These are phyloP conservation scores for Tylopilus sp. DNA, from an alignment of 1,284 basidiomycete genomes.

Conservation along the genomic window DNA sequence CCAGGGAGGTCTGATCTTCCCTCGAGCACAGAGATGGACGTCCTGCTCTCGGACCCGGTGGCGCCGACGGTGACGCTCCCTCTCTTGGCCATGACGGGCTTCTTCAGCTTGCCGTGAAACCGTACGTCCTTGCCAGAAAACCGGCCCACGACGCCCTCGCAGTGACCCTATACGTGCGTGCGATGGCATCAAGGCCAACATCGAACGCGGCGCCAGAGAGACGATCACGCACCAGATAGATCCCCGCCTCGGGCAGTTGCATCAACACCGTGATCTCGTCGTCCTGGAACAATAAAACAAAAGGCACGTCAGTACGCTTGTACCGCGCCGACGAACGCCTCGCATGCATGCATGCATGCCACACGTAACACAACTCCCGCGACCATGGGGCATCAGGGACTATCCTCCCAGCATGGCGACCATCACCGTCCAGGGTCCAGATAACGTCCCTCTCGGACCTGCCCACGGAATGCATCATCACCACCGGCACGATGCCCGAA, in stretches of 20 bases:
- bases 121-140: conserved; percentile 70
- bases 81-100: conserved; percentile 74
- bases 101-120: conserved; percentile 78
- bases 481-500: too few species aligned
- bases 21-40: conserved; percentile 19
- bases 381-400: too few species aligned
- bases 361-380: too few species aligned
- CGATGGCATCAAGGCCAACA: too few species aligned
- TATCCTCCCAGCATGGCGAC: too few species aligned
- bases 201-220: too few species aligned
- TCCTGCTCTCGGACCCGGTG: conserved; percentile 11
- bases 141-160: conserved; percentile 88
- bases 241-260: conserved; percentile 59
- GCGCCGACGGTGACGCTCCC: conserved; percentile 16
- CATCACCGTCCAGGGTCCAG: too few species aligned
- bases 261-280: conserved; percentile 82
- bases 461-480: too few species aligned
- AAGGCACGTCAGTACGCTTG: conserved; percentile 16
- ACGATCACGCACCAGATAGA: conserved; percentile 56
- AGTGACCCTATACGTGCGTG: conserved; percentile 80
- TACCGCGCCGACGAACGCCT: too few species aligned
- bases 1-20: background rate
- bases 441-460: too few species aligned
- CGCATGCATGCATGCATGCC: too few species aligned
- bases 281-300: conserved; percentile 45